These are phyloP conservation scores for Penicillium sp. DNA, from an alignment of 2,329 filamentous ascomycete genomes.

Conservation along the genomic window DNA sequence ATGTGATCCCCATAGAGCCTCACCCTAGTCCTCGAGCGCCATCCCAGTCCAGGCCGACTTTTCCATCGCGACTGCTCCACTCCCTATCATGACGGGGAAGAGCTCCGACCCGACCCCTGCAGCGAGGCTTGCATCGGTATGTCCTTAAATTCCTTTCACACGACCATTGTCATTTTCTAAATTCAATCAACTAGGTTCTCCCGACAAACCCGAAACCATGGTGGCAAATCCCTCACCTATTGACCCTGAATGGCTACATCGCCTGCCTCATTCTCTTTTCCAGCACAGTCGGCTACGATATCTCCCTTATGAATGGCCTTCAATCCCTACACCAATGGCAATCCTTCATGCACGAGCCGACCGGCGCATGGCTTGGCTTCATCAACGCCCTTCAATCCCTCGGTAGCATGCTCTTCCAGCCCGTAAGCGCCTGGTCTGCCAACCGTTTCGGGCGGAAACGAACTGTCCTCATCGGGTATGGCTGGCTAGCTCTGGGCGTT, in stretches of 20 bases:
- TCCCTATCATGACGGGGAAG: background rate
- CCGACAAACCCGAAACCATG: conserved; percentile 3
- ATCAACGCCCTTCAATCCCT: conserved; percentile 32
- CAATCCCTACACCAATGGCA: conserved; percentile 34
- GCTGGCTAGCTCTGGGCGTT: conserved; percentile 31
- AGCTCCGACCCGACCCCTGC: background rate
- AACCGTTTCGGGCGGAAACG: conserved; percentile 37
- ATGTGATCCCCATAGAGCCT: background rate
- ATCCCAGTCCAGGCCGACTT: background rate
- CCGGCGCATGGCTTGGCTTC: conserved; percentile 30
- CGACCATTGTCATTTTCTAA: background rate
- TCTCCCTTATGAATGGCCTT: conserved; percentile 29
- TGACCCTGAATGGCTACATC: background rate
- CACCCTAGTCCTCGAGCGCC: background rate
- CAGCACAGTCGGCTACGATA: conserved; percentile 7
- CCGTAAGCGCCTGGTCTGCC: conserved; percentile 30
- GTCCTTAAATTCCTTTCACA: background rate
- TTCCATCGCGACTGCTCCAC: background rate
- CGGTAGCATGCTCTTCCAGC: conserved; percentile 28
- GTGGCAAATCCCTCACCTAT: conserved; percentile 7
- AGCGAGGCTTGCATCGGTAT: background rate
- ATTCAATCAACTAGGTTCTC: background rate
- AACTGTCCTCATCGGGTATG: conserved; percentile 32
- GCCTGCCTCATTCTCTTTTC: background rate
- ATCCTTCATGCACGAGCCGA: conserved; percentile 27